Evolutionary conservation across 331 rosid genomes (phyloP), one percentile per base, ranked within the genome.

Genomic region (Telfairia occidentalis): DNA sequence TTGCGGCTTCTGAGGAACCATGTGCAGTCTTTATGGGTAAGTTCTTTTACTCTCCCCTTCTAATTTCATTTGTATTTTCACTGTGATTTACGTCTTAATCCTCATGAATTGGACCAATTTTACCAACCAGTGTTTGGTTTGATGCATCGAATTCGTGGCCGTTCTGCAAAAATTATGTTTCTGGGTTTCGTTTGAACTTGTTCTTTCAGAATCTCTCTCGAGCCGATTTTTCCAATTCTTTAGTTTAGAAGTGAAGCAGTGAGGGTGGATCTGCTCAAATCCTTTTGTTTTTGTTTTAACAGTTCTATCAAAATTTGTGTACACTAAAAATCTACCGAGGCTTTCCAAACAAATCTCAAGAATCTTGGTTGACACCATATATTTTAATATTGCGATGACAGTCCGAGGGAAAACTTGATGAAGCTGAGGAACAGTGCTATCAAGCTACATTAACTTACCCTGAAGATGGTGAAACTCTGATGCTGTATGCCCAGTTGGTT

Each of bases 351-450:
- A 2, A 10, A 16, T 11, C 34, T 73, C 26, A 12, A 35, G n/a
- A n/a, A 3, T 48, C 38, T 38, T 24, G 55, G 50, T 55, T 1
- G 37, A 57, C 8, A 55, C 15, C 18, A 54, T 60, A 12, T 72
- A 21, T 46, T 54, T 42, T 15, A 4, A 6, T 46, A 43, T 65
- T 79, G 13, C 40, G 58, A 65, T 81, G 78, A 79, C 84, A 95
- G 99, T 82, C 89, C 23, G 89, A 86, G 70, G 97, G 97, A 65
- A 92, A 89, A 43, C 86, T 84, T 67, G 75, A 73, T 61, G 90
- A 82, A 66, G 97, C 97, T 18, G 97, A 87, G 84, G 93, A 92
- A 5, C 92, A 88, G 83, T 86, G 81, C 82, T 79, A 78, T 53
- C 93, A 86, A 0, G 86, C 96, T 63, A 85, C 92, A 38, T 72